These are phyloP conservation scores for Fusarium phyllophilum DNA, from an alignment of 2,329 filamentous ascomycete species.

Conservation along the genomic window DNA sequence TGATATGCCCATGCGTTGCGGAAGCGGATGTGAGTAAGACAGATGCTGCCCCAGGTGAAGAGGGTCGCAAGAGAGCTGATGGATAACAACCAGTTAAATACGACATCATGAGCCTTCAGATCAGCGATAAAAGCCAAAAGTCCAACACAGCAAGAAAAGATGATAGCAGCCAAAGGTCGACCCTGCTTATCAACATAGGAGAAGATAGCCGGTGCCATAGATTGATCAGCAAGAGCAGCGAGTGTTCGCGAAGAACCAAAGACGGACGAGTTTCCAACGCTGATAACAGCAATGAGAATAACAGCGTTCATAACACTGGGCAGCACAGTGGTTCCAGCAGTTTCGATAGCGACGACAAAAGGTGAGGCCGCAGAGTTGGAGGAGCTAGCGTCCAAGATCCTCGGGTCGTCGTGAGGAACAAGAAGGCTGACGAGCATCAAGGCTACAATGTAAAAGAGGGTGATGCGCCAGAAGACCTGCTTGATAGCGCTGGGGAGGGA, in stretches of 20 bases:
- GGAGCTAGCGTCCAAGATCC: slow-evolving; percentile 68
- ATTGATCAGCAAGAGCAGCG: slow-evolving; percentile 87
- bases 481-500: slow-evolving; percentile 89
- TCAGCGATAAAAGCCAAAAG: slow-evolving; percentile 81
- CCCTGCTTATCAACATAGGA: slow-evolving; percentile 85
- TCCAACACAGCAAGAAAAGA: slow-evolving; percentile 72
- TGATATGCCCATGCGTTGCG: slow-evolving; percentile 76
- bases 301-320: slow-evolving; percentile 92
- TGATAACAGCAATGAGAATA: slow-evolving; percentile 90
- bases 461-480: slow-evolving; percentile 95
- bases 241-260: slow-evolving; percentile 94
- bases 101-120: slow-evolving; percentile 64
- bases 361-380: slow-evolving; percentile 80
- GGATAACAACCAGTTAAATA: slow-evolving; percentile 83
- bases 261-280: slow-evolving; percentile 89
- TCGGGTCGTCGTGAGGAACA: slow-evolving; percentile 75
- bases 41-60: slow-evolving; percentile 86
- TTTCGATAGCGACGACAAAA: slow-evolving; percentile 90
- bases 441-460: slow-evolving; percentile 87
- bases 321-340: slow-evolving; percentile 82
- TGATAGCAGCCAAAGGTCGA: slow-evolving; percentile 79
- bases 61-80: slow-evolving; percentile 77
- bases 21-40: slow-evolving; percentile 91
- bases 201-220: slow-evolving; percentile 80
- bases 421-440: slow-evolving; percentile 83